Conservation (phyloP, 768 basidiomycete species). For the Pisolithus orientalis region DNA sequence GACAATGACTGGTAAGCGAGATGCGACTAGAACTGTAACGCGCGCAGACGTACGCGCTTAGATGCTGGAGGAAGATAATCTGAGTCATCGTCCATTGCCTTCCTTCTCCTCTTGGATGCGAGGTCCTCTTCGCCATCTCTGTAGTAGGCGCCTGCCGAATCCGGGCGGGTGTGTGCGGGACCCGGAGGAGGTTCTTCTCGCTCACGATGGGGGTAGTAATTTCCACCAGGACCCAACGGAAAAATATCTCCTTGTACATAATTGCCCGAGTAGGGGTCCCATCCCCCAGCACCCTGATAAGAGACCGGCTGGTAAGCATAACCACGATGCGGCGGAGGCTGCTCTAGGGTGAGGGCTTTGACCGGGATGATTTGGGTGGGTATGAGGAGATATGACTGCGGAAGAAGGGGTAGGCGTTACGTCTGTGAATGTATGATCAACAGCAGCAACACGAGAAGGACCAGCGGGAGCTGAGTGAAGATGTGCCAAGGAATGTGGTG, state of each 20-base stretch:
- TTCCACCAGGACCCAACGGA: conserved; percentile 32
- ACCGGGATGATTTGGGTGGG: conserved; percentile 22
- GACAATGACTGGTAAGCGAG: conserved; percentile 1
- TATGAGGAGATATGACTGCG: conserved; percentile 15
- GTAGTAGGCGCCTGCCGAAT: conserved; percentile 20
- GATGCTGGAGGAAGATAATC: conserved; percentile 45
- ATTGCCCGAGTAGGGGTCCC: conserved; percentile 34
- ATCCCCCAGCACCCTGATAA: conserved; percentile 34
- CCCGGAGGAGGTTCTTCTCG: conserved; percentile 5
- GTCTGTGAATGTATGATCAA: conserved; percentile 17
- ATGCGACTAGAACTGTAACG: neutral
- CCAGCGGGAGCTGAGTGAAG: conserved; percentile 22
- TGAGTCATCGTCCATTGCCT: conserved; percentile 39
- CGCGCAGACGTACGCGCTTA: conserved; percentile 46
- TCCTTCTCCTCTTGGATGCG: conserved; percentile 45
- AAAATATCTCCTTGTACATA: conserved; percentile 33
- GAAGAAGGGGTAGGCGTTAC: conserved; percentile 18
- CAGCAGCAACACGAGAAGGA: conserved; percentile 13
- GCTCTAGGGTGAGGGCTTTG: conserved; percentile 22
- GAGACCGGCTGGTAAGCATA: conserved; percentile 32
- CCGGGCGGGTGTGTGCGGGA: conserved; percentile 15
- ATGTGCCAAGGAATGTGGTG: conserved; percentile 23
- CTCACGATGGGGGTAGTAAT: conserved; percentile 29
- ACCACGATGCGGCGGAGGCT: conserved; percentile 28
- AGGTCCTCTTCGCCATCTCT: conserved; percentile 26